Evolutionary conservation across 1,284 basidiomycete species (phyloP).

Genomic region (Leccinum fuscescens): DNA sequence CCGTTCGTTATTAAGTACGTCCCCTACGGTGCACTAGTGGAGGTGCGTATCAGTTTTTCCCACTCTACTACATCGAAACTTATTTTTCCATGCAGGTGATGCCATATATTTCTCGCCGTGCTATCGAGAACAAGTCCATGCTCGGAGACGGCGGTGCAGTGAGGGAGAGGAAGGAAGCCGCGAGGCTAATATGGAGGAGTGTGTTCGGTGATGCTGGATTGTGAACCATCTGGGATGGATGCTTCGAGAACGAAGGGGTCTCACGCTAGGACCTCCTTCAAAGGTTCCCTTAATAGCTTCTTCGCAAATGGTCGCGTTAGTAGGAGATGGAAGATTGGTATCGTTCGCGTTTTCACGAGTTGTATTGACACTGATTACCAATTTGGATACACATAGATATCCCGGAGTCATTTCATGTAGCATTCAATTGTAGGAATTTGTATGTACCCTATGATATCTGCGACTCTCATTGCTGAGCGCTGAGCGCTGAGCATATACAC

Average conservation of each 20-base stretch:
- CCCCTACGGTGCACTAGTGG: constrained; percentile 79
- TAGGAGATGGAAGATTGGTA: background rate
- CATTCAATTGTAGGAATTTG: background rate
- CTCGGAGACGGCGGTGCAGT: constrained; percentile 56
- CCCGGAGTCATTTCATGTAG: background rate
- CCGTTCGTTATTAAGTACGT: constrained; percentile 85
- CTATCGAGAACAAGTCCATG: constrained; percentile 73
- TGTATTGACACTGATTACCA: background rate
- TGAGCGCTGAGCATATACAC: background rate
- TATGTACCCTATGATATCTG: background rate
- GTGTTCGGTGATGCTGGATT: constrained; percentile 37
- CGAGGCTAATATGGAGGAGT: constrained; percentile 48
- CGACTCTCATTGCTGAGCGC: background rate
- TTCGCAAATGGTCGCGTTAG: background rate
- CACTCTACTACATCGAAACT: background rate
- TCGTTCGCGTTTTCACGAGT: background rate
- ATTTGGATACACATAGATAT: constrained; percentile 1
- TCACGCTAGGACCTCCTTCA: background rate
- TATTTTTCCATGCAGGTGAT: constrained; percentile 41
- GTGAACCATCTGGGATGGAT: constrained; percentile 10
- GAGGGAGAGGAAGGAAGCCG: constrained; percentile 53
- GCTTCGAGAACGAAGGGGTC: background rate
- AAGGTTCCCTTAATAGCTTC: background rate
- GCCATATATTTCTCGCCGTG: constrained; percentile 73
- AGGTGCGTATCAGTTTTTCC: constrained; percentile 39